Evolutionary conservation across 2,329 filamentous ascomycete genomes (phyloP).

Genomic region (Scortechinia acanthostroma): DNA sequence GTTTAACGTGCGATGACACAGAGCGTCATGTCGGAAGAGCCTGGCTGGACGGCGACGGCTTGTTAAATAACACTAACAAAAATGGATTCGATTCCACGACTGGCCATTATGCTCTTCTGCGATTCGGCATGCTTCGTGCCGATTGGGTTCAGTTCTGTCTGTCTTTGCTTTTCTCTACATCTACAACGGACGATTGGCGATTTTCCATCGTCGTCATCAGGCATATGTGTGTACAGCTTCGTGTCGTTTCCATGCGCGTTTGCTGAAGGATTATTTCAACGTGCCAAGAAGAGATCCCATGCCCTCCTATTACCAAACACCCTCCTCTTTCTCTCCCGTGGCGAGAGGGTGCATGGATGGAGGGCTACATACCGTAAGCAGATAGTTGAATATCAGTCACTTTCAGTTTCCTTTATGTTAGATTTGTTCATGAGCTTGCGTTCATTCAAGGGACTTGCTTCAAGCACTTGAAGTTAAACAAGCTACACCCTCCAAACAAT

Average conservation of each 20-base stretch:
- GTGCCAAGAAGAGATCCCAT: slow-evolving; percentile 32
- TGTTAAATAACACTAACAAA: too few species aligned
- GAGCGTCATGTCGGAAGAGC: slow-evolving; percentile 2
- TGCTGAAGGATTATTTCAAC: slow-evolving; percentile 38
- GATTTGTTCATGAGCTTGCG: slow-evolving; percentile 6
- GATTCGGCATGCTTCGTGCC: too few species aligned
- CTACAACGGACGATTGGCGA: too few species aligned
- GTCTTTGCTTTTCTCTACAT: too few species aligned
- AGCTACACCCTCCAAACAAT: slow-evolving; percentile 39
- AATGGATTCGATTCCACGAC: too few species aligned
- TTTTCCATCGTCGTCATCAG: too few species aligned
- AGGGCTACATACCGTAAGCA: slow-evolving; percentile 37
- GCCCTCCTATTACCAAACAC: slow-evolving; percentile 58
- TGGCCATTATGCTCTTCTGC: too few species aligned
- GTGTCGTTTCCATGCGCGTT: slow-evolving; percentile 28
- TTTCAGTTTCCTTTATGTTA: too few species aligned
- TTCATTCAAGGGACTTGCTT: neutral
- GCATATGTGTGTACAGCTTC: slow-evolving; percentile 45
- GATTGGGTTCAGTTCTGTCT: too few species aligned
- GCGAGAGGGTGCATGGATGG: slow-evolving; percentile 58
- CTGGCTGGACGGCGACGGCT: neutral
- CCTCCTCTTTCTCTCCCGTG: slow-evolving; percentile 36
- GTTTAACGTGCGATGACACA: slow-evolving; percentile 3
- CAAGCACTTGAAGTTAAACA: neutral
- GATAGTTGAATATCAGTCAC: too few species aligned